These are phyloP conservation scores for Hanseniaspora singularis DNA, from an alignment of 805 yeast genomes.

Conservation along the genomic window DNA sequence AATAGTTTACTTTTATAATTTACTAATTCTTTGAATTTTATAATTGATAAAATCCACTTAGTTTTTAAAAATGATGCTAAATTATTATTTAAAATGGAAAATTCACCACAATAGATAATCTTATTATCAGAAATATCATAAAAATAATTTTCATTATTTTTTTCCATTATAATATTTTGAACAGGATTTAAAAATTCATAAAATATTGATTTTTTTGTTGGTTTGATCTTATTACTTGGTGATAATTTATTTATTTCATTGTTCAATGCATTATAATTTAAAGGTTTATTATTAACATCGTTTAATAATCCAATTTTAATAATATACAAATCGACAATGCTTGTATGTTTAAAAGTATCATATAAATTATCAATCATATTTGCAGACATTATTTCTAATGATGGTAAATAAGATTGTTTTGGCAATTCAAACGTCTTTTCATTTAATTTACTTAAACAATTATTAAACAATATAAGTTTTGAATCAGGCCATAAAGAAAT, in stretches of 20 bases:
- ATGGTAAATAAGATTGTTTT: neutral
- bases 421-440: neutral
- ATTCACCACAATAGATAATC: constrained; percentile 5
- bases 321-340: neutral
- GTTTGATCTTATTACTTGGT: neutral
- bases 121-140: neutral
- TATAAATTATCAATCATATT: constrained; percentile 9
- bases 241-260: neutral
- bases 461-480: constrained; percentile 13
- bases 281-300: neutral
- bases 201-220: neutral
- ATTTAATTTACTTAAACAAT: constrained; percentile 5
- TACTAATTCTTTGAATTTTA: no score
- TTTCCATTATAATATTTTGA: constrained; percentile 8
- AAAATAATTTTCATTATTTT: neutral
- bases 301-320: constrained; percentile 6
- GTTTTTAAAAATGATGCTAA: no score
- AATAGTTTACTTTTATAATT: no score
- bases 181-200: constrained; percentile 8
- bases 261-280: constrained; percentile 4
- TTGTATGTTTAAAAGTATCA: constrained; percentile 5
- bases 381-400: constrained; percentile 6
- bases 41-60: no score
- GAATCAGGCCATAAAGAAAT: constrained; percentile 7
- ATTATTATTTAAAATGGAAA: no score